Evolutionary conservation across 225 moss, liverwort and hornwort genomes (phyloP).

Genomic region (Marchantia polymorpha): DNA sequence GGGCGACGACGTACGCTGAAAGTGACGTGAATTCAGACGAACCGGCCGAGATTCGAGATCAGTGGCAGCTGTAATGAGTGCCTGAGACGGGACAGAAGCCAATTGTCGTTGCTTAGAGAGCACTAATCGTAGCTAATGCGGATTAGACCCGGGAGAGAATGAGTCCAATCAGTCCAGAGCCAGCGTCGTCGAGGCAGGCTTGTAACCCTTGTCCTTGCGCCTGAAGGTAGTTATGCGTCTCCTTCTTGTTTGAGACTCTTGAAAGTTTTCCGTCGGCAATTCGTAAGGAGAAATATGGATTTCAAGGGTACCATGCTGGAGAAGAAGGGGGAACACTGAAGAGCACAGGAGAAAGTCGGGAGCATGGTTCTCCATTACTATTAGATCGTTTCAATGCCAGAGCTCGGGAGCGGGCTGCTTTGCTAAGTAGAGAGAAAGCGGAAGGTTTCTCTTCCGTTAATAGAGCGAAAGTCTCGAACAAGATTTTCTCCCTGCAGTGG

Average conservation of each 20-base stretch:
- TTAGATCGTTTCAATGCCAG: conserved; percentile 38
- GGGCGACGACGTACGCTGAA: background rate
- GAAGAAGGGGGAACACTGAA: conserved; percentile 8
- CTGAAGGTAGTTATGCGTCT: conserved; percentile 3
- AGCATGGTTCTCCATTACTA: too few species aligned
- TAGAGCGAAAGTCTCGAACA: too few species aligned
- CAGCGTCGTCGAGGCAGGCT: too few species aligned
- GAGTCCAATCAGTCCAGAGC: conserved; percentile 3
- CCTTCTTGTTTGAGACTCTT: background rate
- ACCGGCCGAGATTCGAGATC: too few species aligned
- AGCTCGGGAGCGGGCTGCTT: conserved; percentile 41
- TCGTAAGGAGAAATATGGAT: too few species aligned
- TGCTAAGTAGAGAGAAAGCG: background rate
- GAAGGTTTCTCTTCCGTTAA: background rate
- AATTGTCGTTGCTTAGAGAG: background rate
- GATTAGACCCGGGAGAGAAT: background rate
- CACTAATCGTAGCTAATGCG: background rate
- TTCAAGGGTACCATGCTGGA: too few species aligned
- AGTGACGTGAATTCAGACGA: background rate
- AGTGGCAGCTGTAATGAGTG: background rate
- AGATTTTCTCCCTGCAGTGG: too few species aligned
- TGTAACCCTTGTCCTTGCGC: background rate
- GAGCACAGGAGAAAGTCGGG: background rate
- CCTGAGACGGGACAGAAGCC: background rate
- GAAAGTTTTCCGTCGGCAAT: too few species aligned